Conservation (phyloP, 495 filamentous ascomycete species). For the Pseudoneurospora amorphoporcata region DNA sequence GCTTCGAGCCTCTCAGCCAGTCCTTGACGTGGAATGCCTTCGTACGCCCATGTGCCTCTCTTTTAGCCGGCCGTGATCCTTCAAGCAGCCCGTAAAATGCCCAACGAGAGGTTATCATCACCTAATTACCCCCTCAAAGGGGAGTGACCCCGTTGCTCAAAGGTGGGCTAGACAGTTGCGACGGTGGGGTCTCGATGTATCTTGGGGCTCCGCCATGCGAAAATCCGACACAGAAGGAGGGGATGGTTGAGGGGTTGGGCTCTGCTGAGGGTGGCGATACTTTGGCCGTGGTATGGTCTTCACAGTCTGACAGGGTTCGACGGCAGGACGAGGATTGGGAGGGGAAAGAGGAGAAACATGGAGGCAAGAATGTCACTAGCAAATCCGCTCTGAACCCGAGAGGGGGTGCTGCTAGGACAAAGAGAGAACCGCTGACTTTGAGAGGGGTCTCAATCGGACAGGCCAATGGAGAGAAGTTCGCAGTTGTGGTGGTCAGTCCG, state of each 20-base stretch:
- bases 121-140: not conserved
- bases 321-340: not conserved
- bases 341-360: not conserved
- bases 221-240: not conserved
- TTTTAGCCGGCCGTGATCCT: not conserved
- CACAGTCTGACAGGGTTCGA: not conserved
- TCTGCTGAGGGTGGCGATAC: not conserved
- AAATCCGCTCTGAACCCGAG: not conserved
- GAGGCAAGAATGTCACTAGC: not conserved
- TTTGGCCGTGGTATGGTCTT: not conserved
- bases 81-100: not conserved
- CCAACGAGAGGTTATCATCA: not conserved
- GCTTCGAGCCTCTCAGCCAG: not conserved
- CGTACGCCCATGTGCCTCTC: not conserved
- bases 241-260: not conserved
- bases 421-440: not conserved
- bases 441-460: not conserved
- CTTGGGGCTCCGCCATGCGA: not conserved
- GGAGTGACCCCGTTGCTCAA: not conserved
- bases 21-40: not conserved
- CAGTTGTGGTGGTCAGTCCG: not conserved
- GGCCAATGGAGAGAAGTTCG: not conserved
- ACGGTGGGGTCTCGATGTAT: not conserved
- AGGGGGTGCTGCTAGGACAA: not conserved
- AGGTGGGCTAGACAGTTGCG: not conserved